Conservation (phyloP, 2,329 filamentous ascomycete species). For the Cadophora malorum region DNA sequence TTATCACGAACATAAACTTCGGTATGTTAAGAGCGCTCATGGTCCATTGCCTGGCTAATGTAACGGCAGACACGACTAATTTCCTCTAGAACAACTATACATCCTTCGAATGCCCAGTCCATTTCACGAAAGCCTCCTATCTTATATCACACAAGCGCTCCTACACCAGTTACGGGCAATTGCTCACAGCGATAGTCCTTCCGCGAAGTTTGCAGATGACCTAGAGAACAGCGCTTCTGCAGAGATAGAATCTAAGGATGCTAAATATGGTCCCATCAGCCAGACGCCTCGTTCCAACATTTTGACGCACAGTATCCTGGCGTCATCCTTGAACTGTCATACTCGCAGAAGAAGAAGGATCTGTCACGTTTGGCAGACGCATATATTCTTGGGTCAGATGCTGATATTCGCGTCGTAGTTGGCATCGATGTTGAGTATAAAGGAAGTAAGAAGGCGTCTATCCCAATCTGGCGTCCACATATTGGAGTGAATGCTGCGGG, state of each 20-base stretch:
- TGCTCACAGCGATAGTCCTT: too few species aligned
- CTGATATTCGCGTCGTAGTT: conserved; percentile 40
- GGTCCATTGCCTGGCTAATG: too few species aligned
- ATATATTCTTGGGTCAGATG: conserved; percentile 41
- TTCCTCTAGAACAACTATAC: too few species aligned
- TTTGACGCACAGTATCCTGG: conserved; percentile 34
- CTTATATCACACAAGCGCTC: too few species aligned
- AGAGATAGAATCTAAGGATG: conserved; percentile 30
- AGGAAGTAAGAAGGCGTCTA: conserved; percentile 34
- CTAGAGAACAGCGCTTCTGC: conserved; percentile 32
- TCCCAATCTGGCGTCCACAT: conserved; percentile 32
- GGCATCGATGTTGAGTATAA: conserved; percentile 43
- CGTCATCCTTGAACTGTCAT: conserved; percentile 42
- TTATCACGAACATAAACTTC: too few species aligned
- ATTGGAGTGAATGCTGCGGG: conserved; percentile 29
- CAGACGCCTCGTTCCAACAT: conserved; percentile 33
- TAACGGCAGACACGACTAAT: too few species aligned
- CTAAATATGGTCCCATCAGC: conserved; percentile 31
- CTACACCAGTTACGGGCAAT: too few species aligned
- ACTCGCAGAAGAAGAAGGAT: conserved; percentile 41
- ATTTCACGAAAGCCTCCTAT: too few species aligned
- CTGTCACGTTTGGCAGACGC: conserved; percentile 39
- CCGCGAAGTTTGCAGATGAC: conserved; percentile 31
- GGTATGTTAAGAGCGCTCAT: too few species aligned
- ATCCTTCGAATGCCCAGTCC: too few species aligned